Evolutionary conservation across 2,329 filamentous ascomycete genomes (phyloP).

Genomic region (Aaosphaeria arxii): DNA sequence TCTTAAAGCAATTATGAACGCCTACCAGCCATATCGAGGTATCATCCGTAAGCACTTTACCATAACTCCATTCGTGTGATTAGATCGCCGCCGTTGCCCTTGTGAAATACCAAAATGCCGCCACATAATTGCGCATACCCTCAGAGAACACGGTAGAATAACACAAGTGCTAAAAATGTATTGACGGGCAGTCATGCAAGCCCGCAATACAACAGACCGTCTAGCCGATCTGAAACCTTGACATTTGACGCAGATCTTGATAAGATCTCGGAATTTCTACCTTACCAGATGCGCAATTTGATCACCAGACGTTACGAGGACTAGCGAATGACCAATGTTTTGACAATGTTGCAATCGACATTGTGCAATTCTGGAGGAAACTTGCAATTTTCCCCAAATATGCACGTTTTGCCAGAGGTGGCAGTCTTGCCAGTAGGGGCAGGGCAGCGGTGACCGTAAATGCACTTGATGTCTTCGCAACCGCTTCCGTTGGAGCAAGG

Average conservation of each 20-base stretch:
- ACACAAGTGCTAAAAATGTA: background rate
- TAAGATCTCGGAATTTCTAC: too few relatives aligned
- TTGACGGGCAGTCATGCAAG: too few relatives aligned
- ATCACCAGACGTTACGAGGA: background rate
- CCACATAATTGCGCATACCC: background rate
- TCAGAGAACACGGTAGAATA: background rate
- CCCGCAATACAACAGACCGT: background rate
- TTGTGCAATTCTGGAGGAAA: slow-evolving; percentile 58
- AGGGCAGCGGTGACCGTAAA: slow-evolving; percentile 63
- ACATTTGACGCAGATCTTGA: background rate
- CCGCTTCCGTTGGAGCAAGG: slow-evolving; percentile 57
- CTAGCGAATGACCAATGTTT: slow-evolving; percentile 42
- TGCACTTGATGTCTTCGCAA: slow-evolving; percentile 59
- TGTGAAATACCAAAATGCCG: background rate
- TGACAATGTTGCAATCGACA: slow-evolving; percentile 56
- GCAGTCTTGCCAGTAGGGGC: slow-evolving; percentile 43
- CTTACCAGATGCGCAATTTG: background rate
- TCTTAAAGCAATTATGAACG: background rate
- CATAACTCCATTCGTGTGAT: background rate
- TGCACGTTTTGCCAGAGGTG: slow-evolving; percentile 53
- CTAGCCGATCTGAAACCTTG: background rate
- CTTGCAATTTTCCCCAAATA: slow-evolving; percentile 57
- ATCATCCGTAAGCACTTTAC: background rate
- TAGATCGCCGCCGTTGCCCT: background rate
- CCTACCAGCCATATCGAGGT: background rate